These are phyloP conservation scores for Peribolospora kevripleyi DNA, from an alignment of 768 basidiomycete species.

Conservation along the genomic window DNA sequence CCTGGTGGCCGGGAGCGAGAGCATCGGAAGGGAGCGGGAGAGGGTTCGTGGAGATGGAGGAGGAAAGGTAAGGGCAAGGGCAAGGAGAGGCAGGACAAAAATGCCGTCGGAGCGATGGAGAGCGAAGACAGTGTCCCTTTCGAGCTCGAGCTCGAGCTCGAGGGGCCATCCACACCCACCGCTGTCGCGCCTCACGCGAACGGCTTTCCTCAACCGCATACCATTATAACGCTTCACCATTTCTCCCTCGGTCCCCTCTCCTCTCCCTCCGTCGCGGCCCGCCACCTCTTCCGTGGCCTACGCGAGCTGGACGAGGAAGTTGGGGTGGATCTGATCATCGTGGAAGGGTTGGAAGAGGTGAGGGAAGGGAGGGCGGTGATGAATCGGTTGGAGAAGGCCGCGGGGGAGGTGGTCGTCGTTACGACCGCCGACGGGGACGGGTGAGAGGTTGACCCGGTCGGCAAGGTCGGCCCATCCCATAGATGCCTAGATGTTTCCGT, in stretches of 20 bases:
- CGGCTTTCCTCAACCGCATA: not conserved
- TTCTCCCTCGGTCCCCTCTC: constrained; percentile 15
- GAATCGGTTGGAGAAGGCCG: constrained; percentile 81
- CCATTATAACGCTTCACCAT: constrained; percentile 2
- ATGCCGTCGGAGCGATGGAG: too few relatives aligned
- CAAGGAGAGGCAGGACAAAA: too few relatives aligned
- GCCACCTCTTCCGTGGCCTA: constrained; percentile 64
- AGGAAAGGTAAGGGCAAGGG: too few relatives aligned
- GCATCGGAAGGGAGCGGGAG: too few relatives aligned
- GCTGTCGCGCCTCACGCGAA: not conserved
- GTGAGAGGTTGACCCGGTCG: too few relatives aligned
- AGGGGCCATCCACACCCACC: not conserved
- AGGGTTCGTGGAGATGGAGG: too few relatives aligned
- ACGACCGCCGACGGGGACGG: too few relatives aligned
- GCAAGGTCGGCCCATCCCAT: too few relatives aligned
- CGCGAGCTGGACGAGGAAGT: constrained; percentile 42
- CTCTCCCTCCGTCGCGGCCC: constrained; percentile 40
- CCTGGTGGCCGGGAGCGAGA: too few relatives aligned
- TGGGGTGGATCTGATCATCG: constrained; percentile 55
- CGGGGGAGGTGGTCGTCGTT: constrained; percentile 26
- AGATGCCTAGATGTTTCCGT: too few relatives aligned
- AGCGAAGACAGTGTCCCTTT: not conserved
- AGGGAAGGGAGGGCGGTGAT: constrained; percentile 77
- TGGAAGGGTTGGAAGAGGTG: constrained; percentile 59
- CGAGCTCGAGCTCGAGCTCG: not conserved